Evolutionary conservation across 192 early-diverging fungal species (phyloP).

Genomic region (Pecoramyces ruminantium): DNA sequence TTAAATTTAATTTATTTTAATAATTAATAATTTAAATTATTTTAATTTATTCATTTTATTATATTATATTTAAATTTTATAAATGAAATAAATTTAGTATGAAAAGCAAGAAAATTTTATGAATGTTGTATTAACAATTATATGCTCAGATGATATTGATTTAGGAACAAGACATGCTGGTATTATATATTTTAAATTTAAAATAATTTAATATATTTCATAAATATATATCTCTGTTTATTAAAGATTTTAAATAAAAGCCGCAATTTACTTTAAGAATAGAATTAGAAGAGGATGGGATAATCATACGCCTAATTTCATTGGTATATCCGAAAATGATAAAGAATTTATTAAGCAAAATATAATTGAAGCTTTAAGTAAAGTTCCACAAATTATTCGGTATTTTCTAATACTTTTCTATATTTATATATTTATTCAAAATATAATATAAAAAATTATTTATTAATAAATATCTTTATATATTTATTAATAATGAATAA

Average conservation of each 20-base stretch:
- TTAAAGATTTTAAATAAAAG: no score
- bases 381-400: conserved; percentile 55
- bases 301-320: conserved; percentile 10
- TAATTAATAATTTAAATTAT: not conserved
- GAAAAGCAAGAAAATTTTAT: not conserved
- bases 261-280: conserved; percentile 84
- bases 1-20: not conserved
- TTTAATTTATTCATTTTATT: no score
- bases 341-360: conserved; percentile 43
- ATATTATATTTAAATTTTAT: no score
- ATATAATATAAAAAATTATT: no score
- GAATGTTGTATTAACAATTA: not conserved
- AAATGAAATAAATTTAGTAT: no score
- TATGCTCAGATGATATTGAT: not conserved
- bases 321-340: conserved; percentile 47
- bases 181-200: no score
- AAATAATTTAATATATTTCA: no score
- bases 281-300: conserved; percentile 55
- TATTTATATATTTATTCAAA: no score
- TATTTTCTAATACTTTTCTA: not conserved
- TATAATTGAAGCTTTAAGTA: conserved; percentile 58
- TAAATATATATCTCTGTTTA: no score
- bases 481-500: no score
- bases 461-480: no score
- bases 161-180: not conserved